Evolutionary conservation across 1,284 basidiomycete species (phyloP).

Genomic region (Rhodotorula sp.): DNA sequence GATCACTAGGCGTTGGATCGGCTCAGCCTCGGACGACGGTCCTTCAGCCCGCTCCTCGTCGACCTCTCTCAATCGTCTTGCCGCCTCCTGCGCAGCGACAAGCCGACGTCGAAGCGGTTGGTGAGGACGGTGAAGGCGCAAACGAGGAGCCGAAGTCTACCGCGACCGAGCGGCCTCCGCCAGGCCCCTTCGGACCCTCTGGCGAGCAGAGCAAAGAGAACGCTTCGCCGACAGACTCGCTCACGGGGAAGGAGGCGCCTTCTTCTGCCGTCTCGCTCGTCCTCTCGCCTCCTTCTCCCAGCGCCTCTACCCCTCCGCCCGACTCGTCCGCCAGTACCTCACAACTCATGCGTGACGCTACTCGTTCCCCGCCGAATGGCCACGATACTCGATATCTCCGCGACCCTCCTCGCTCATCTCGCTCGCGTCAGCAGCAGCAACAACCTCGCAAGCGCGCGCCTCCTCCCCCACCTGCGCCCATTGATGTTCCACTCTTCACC

Average conservation of each 20-base stretch:
- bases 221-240: not conserved
- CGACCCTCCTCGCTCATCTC: constrained; percentile 3
- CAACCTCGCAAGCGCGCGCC: constrained; percentile 11
- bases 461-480: constrained; percentile 34
- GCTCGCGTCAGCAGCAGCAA: not conserved
- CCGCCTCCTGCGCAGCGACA: not conserved
- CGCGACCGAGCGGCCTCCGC: constrained; percentile 15
- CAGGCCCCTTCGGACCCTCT: not conserved
- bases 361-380: not conserved
- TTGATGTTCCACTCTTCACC: constrained; percentile 33
- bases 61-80: not conserved
- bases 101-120: not conserved
- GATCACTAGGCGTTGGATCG: constrained; percentile 34
- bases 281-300: constrained; percentile 33
- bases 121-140: not conserved
- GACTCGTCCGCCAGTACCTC: constrained; percentile 5
- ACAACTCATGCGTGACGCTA: not conserved
- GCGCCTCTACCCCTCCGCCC: not conserved
- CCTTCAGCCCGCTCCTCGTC: not conserved
- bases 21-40: not conserved
- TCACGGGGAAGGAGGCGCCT: not conserved
- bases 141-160: constrained; percentile 14
- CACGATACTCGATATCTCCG: constrained; percentile 6
- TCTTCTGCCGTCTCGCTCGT: constrained; percentile 30
- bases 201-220: not conserved